A percentile compares a stretch with the other conserved stretches of the same genome.
phyloP scores from a whole-genome alignment of 2,329 filamentous ascomycete species.

The Hyphodiscus sp. region DNA sequence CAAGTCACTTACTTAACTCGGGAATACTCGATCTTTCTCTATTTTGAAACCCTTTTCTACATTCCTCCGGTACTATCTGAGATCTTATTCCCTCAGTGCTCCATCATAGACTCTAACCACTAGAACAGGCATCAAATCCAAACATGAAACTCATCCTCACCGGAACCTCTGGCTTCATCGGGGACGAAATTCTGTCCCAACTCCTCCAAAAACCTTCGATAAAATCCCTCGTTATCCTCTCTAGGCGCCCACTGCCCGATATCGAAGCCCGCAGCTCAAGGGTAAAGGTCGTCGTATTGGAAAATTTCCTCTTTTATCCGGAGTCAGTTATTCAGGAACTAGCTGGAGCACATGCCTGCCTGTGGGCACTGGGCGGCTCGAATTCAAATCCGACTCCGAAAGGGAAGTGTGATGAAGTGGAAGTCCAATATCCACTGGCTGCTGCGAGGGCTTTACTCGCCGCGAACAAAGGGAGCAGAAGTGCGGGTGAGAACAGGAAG shows the following conservation, averaged over 20 bases:
- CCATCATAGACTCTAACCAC: too few species aligned
- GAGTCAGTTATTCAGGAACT: constrained; percentile 17
- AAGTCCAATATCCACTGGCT: constrained; percentile 7
- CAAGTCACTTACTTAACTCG: too few species aligned
- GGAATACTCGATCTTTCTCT: too few species aligned
- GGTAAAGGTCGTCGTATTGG: constrained; percentile 31
- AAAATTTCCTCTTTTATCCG: constrained; percentile 1
- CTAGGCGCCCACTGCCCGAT: constrained; percentile 38
- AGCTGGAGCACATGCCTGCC: constrained; percentile 1
- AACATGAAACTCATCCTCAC: constrained; percentile 54
- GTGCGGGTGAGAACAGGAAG: constrained; percentile 20
- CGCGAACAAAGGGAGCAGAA: background rate
- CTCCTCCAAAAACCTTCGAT: constrained; percentile 44
- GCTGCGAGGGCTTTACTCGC: constrained; percentile 2
- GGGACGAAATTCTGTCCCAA: constrained; percentile 44
- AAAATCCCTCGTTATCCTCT: constrained; percentile 44
- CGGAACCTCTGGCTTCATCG: constrained; percentile 51
- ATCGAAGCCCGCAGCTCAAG: constrained; percentile 39
- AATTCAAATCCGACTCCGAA: constrained; percentile 7
- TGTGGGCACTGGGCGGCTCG: constrained; percentile 5
- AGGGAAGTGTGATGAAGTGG: constrained; percentile 24
- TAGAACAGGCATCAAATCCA: background rate
- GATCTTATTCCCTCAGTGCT: too few species aligned
- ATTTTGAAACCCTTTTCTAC: too few species aligned
- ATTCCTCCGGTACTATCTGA: too few species aligned